A percentile compares a stretch with the other conserved stretches of the same genome.
Evolutionary conservation across 2,329 filamentous ascomycete species (phyloP).

Genomic region (Scedosporium aurantiacum): DNA sequence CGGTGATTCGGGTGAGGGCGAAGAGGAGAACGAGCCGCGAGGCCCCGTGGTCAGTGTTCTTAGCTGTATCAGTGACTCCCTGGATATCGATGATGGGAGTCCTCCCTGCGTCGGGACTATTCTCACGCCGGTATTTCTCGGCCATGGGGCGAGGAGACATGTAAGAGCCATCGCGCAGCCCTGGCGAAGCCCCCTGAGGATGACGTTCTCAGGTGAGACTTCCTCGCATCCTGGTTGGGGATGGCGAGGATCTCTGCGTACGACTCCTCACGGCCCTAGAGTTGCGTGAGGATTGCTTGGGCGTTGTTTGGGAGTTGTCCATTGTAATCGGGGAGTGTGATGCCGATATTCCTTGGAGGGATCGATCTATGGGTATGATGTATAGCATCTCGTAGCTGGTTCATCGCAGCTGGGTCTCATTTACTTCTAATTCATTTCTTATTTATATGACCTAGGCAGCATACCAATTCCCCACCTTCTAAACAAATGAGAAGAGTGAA

Average conservation of each 20-base stretch:
- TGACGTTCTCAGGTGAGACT: conserved; percentile 24
- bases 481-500: no score
- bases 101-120: background rate
- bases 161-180: conserved; percentile 37
- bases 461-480: no score
- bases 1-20: conserved; percentile 9
- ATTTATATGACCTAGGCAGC: no score
- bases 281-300: conserved; percentile 18
- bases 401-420: no score
- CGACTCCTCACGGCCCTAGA: conserved; percentile 32
- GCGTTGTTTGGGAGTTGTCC: no score
- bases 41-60: background rate
- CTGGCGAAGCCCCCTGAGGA: conserved; percentile 42
- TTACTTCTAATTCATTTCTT: no score
- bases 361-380: no score
- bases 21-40: conserved; percentile 4
- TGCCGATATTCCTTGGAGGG: no score
- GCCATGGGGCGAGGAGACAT: conserved; percentile 53
- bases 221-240: conserved; percentile 20
- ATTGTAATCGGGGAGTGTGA: no score
- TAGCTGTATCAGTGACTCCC: background rate
- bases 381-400: no score
- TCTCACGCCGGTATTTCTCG: conserved; percentile 49
- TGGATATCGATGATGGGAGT: background rate
- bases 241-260: conserved; percentile 22